Base-by-base conservation (phyloP, 495 filamentous ascomycete genomes). In the Daldinia childiae region DNA sequence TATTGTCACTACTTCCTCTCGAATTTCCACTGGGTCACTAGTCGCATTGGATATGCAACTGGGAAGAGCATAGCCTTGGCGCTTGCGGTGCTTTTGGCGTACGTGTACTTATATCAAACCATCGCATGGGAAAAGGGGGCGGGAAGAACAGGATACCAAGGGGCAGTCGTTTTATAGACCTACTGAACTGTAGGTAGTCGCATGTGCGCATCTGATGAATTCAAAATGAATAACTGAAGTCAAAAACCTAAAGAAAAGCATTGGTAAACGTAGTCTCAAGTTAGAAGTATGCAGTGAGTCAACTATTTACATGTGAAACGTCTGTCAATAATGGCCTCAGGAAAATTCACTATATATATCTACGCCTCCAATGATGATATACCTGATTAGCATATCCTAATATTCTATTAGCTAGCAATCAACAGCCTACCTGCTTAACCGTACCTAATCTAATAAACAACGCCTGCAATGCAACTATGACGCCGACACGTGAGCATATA, bases 401-500 rank as follows among this genome's bases (percentile, higher is more conserved):
- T 41, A 19, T 14, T 48, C 38, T 50, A 24, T n/a, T n/a, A 17
- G 61, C n/a, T 27, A 19, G 21, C 26, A 61, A 32, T 21, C 21
- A 55, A 26, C 59, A 45, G 14, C 52, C 36, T 34, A 45, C 52
- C 36, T 36, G 36, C 54, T 54, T 51, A 34, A 39, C 43, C 34
- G 29, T 68, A 56, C 56, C 69, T 39, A 26, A 39, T 72, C 69
- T 68, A 68, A 45, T n/a, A 62, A 36, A 36, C 24, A 72, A 72
- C 69, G 69, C 69, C 64, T 65, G 61, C 61, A 65, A 73, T 73
- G 70, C 70, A 68, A 68, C 55, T 59, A 57, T 64, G 69, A 72
- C 69, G 69, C 69, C 64, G 19, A 39, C 39, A 59, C 52, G 21
- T 61, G 51, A 11, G 38, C 30, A 56, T 45, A 70, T 8, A 26